Evolutionary conservation across 2,329 filamentous ascomycete genomes (phyloP), one percentile per base, ranked within the genome.

Genomic region (Cladobotryum mycophilum): DNA sequence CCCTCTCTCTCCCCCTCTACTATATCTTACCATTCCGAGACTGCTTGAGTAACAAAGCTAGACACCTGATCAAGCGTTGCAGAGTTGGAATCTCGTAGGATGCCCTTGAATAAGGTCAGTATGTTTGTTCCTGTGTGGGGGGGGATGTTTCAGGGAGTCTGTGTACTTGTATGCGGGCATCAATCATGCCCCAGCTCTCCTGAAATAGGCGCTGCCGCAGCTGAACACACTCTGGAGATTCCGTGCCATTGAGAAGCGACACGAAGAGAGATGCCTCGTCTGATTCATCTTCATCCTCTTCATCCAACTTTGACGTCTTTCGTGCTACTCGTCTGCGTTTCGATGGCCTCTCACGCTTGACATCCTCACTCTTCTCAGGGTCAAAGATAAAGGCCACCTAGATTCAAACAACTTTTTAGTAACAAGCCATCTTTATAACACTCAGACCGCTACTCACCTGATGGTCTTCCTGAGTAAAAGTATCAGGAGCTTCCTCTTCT

Each of bases 351-450:
- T 66, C 62, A 35, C 62, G 56, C 45, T 58, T 58, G 30, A 41
- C 35, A 41, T 62, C 56, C 47, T 63, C 67, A 30, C 68, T 64
- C 51, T 71, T 67, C 41, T 74, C 66, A 52, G 81, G 76, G 53
- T 76, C 73, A 64, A 84, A 86, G 56, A 86, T 68, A 63, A 82
- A 86, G 50, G 81, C 80, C 43, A 76, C 76, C 82, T 86, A 61
- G 35, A 30, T 18, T 44, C 17, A 42, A 47, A n/a, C 33, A 20
- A 20, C 20, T 20, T 5, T 8, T 51, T 34, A 47, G 48, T 38
- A 43, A 17, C 11, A 15, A 18, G 17, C 13, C 11, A 1, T 40
- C 36, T 40, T 40, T 40, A 18, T 15, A 30, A 7, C 6, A 30
- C 25, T 65, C 47, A 62, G 53, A 50, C 51, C 17, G 37, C 25